These are phyloP conservation scores for Leucocoprinus birnbaumii DNA, from an alignment of 768 basidiomycete genomes.

Conservation along the genomic window DNA sequence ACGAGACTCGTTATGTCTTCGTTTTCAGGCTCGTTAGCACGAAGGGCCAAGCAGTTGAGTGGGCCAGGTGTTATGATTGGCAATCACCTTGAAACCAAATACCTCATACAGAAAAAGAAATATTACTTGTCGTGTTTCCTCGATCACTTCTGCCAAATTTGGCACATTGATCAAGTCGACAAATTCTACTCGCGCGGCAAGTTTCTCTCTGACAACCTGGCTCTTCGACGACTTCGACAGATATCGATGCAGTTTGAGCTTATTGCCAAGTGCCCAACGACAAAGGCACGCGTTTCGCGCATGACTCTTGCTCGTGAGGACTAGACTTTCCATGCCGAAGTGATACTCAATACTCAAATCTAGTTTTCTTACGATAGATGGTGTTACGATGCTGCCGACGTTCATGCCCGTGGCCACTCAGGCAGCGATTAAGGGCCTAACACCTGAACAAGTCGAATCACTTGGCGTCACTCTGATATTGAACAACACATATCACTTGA, in stretches of 20 bases:
- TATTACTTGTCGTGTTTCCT: background rate
- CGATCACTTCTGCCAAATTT: constrained; percentile 9
- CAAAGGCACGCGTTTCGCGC: constrained; percentile 78
- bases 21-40: no score
- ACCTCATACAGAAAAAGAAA: background rate
- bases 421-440: constrained; percentile 89
- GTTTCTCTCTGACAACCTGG: constrained; percentile 13
- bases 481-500: constrained; percentile 90
- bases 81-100: background rate
- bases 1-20: no score
- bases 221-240: constrained; percentile 14
- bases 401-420: constrained; percentile 96
- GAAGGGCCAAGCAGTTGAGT: no score
- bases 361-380: constrained; percentile 44
- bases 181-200: background rate
- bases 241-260: constrained; percentile 77
- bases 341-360: background rate
- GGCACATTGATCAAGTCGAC: background rate
- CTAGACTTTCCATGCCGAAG: constrained; percentile 3
- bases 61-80: no score
- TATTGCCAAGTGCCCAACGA: constrained; percentile 77
- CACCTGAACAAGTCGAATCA: constrained; percentile 77
- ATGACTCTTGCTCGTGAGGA: constrained; percentile 79
- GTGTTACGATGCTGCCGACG: constrained; percentile 78
- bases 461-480: constrained; percentile 81